phyloP scores from a whole-genome alignment of 148 eudicot genomes.

The Silene latifolia region DNA sequence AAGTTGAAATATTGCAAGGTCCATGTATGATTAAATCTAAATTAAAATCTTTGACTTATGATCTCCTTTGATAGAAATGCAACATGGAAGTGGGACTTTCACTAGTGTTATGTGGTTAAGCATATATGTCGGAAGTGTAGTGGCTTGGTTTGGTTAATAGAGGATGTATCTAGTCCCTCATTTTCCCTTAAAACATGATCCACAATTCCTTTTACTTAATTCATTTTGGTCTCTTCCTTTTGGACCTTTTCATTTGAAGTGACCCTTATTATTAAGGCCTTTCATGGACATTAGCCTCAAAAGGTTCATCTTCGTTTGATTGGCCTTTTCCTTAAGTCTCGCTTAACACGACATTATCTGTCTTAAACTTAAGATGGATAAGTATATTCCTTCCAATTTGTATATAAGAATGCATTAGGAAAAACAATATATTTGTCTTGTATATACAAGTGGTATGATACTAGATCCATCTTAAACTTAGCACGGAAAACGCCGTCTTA shows the following conservation, averaged over 20 bases:
- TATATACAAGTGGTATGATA: too few relatives aligned
- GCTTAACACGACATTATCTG: too few relatives aligned
- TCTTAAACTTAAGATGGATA: too few relatives aligned
- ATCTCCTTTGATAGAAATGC: not conserved
- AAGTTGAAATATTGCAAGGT: too few relatives aligned
- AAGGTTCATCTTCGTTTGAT: too few relatives aligned
- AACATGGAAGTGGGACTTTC: not conserved
- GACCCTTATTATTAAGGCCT: not conserved
- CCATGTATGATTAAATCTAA: too few relatives aligned
- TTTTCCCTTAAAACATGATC: not conserved
- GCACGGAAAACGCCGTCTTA: too few relatives aligned
- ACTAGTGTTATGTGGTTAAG: not conserved
- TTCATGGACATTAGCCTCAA: not conserved
- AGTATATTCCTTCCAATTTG: too few relatives aligned
- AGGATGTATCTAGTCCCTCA: not conserved
- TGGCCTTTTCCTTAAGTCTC: too few relatives aligned
- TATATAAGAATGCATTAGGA: too few relatives aligned
- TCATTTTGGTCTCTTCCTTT: not conserved
- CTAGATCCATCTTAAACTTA: too few relatives aligned
- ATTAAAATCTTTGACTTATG: not conserved
- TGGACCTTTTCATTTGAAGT: not conserved
- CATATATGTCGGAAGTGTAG: not conserved
- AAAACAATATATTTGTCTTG: too few relatives aligned
- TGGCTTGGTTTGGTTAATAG: not conserved
- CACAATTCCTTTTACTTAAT: not conserved